phyloP scores from a whole-genome alignment of 495 filamentous ascomycete species.

The Bryoglossum gracile region DNA sequence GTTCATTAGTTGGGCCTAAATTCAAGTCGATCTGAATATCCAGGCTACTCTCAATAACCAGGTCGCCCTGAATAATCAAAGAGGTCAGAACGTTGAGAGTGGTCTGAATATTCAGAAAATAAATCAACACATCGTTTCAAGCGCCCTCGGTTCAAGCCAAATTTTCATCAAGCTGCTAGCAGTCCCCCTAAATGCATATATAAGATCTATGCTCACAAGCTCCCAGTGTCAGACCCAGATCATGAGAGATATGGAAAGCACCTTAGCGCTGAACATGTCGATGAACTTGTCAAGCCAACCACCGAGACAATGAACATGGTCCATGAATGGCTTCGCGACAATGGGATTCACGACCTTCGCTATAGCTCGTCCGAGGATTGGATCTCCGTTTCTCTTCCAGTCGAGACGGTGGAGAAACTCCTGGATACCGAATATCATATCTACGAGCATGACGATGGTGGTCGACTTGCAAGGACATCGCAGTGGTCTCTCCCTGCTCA shows the following conservation, averaged over 20 bases:
- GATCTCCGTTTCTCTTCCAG: constrained; percentile 42
- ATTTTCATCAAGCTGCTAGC: no score
- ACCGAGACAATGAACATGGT: constrained; percentile 35
- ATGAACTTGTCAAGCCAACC: constrained; percentile 25
- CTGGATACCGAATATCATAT: constrained; percentile 52
- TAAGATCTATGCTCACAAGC: neutral
- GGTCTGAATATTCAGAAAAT: no score
- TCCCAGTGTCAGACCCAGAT: constrained; percentile 30
- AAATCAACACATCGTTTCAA: no score
- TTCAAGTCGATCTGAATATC: no score
- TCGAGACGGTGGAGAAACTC: constrained; percentile 45
- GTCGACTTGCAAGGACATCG: constrained; percentile 28
- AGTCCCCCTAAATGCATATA: neutral
- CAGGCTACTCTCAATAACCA: no score
- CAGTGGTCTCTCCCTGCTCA: constrained; percentile 47
- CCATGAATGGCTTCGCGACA: constrained; percentile 38
- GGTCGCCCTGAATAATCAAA: no score
- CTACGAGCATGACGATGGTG: constrained; percentile 41
- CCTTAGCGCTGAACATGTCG: constrained; percentile 30
- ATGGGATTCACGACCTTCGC: constrained; percentile 39
- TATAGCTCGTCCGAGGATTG: constrained; percentile 41
- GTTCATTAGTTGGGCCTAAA: no score
- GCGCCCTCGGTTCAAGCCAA: no score
- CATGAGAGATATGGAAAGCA: constrained; percentile 40
- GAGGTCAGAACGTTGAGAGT: no score